A percentile compares a stretch with the other conserved stretches of the same genome.
Evolutionary conservation across 179 eudicot genomes (phyloP).

Genomic region (Gypsophila paniculata): DNA sequence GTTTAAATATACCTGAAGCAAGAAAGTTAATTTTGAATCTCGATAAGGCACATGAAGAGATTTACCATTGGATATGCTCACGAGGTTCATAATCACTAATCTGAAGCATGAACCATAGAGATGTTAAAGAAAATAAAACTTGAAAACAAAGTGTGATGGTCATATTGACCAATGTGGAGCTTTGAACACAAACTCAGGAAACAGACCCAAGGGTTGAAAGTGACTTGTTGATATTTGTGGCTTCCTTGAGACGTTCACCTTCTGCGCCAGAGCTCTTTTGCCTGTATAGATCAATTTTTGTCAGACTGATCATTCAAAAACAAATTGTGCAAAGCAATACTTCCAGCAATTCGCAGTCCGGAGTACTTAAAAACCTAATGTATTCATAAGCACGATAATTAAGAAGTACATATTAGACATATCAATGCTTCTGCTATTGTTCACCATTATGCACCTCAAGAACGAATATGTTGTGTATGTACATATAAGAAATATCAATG

Average conservation of each 20-base stretch:
- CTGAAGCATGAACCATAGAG: conserved; percentile 40
- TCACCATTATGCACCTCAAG: no score
- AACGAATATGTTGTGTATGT: no score
- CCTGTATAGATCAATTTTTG: conserved; percentile 34
- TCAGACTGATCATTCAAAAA: not conserved
- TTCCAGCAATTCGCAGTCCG: no score
- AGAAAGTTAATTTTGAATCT: conserved; percentile 95
- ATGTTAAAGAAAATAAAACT: not conserved
- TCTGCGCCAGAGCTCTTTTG: conserved; percentile 99
- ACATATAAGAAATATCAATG: no score
- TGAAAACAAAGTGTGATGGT: not conserved
- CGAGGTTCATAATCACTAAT: conserved; percentile 96
- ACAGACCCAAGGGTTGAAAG: conserved; percentile 94
- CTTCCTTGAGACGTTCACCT: conserved; percentile 98
- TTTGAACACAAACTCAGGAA: conserved; percentile 11
- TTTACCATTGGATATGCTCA: conserved; percentile 82
- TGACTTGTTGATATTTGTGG: conserved; percentile 95
- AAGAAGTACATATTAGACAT: no score
- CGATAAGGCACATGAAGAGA: conserved; percentile 95
- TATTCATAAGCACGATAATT: no score
- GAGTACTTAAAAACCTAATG: no score
- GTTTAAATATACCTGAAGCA: conserved; percentile 73
- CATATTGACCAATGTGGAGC: not conserved
- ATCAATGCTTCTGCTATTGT: no score
- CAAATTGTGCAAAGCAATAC: not conserved